Evolutionary conservation across 345 rosid species (phyloP).

Genomic region (Heritiera fomes): DNA sequence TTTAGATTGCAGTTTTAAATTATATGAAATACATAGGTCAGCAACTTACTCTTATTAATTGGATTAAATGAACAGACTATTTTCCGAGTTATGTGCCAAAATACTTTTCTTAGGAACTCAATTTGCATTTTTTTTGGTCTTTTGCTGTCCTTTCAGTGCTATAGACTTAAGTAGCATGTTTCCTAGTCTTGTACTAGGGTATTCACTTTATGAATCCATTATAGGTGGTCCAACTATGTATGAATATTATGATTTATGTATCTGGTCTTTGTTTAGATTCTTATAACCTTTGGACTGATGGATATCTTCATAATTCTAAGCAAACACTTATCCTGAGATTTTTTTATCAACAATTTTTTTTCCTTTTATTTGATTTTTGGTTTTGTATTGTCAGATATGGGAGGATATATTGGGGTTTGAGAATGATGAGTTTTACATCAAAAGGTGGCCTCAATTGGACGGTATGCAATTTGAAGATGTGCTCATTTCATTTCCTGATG

Average conservation of each 20-base stretch:
- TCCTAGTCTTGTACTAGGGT: no score
- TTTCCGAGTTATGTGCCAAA: not conserved
- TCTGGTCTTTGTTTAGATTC: not conserved
- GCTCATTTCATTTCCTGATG: constrained; percentile 81
- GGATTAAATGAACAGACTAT: constrained; percentile 1
- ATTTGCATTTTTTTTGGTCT: not conserved
- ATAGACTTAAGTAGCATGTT: not conserved
- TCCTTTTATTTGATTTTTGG: not conserved
- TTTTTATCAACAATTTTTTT: not conserved
- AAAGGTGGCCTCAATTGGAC: constrained; percentile 83
- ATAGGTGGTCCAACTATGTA: no score
- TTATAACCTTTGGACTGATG: not conserved
- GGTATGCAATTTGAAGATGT: constrained; percentile 71
- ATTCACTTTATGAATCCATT: no score
- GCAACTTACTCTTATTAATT: not conserved
- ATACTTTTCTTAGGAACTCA: not conserved
- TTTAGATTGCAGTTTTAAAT: not conserved
- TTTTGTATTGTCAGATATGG: constrained; percentile 64
- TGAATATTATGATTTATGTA: not conserved
- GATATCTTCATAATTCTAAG: not conserved
- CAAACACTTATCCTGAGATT: not conserved
- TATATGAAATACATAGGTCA: not conserved
- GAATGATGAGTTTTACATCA: constrained; percentile 82
- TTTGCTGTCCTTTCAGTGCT: not conserved
- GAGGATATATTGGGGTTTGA: constrained; percentile 94